A percentile compares a stretch with the other conserved stretches of the same genome.
These are phyloP conservation scores for Amoebophrya sp. DNA, from an alignment of 169 alveolate species.

Conservation along the genomic window DNA sequence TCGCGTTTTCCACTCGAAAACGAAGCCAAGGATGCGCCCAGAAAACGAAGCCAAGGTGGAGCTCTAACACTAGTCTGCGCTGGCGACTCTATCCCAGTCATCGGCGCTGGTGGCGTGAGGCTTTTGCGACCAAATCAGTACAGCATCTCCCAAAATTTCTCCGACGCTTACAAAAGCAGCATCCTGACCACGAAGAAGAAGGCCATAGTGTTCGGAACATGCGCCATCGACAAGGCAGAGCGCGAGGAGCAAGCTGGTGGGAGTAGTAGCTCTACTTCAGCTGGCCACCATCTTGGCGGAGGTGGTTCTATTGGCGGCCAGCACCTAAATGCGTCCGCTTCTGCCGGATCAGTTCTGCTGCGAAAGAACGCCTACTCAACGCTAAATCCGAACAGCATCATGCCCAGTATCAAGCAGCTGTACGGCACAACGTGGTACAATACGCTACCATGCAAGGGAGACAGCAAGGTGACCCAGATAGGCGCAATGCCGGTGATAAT, in stretches of 20 bases:
- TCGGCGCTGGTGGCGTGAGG: not conserved
- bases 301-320: too few relatives aligned
- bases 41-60: too few relatives aligned
- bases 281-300: too few relatives aligned
- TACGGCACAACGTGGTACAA: not conserved
- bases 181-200: not conserved
- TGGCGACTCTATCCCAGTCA: not conserved
- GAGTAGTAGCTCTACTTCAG: not conserved
- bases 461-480: not conserved
- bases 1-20: too few relatives aligned
- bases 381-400: not conserved
- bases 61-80: not conserved
- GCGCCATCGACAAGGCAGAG: not conserved
- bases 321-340: too few relatives aligned
- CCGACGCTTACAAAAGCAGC: not conserved
- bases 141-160: not conserved
- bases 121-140: not conserved
- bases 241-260: too few relatives aligned
- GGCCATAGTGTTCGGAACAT: not conserved
- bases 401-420: not conserved
- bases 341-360: too few relatives aligned
- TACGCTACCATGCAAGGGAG: not conserved
- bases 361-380: not conserved
- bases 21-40: too few relatives aligned
- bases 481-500: not conserved